Base-by-base conservation (phyloP, 1,284 basidiomycete species). In the Irpex sp. region DNA sequence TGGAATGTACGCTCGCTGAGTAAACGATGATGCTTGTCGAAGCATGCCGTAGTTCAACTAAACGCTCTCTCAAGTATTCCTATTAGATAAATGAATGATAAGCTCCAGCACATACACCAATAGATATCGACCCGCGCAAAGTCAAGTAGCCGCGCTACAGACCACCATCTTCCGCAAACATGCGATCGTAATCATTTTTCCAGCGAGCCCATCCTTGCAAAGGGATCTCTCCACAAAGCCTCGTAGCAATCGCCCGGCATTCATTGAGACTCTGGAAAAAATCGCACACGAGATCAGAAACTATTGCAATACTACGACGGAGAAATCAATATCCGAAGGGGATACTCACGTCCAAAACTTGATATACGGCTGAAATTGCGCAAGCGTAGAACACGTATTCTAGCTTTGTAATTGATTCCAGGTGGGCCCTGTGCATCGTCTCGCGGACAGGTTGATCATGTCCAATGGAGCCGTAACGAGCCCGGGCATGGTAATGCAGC, bases 321-420 rank as follows among this genome's bases (percentile, higher is more conserved):
- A 26, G 21, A 26, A 26, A 26, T 26, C 21, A 26, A 26, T 26
- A 37, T 19, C 6, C 13, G 26, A 31, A 46, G 15, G 21, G 21
- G 21, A 47, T n/a, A 71, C 79, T 66, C 61, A 82, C 81, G 61
- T 71, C 65, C 2, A 81, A 68, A 53, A 82, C 66, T 63, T 81
- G 79, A 61, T 79, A 78, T 5, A 82, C 78, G 1, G 79, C 77
- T 19, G 80, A 72, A 35, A 83, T 71, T 0, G 77, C 79, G 4
- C 78, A 74, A 2, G 81, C 78, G 66, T 82, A 82, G 66, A 77
- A 78, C 73, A 82, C 78, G 62, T 78, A 81, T 33, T 81, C 77
- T 43, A 73, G 72, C 57, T 66, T 66, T 37, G 61, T 67, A 19
- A 79, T 61, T 2, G 76, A 75, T 59, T 76, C 72, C 35, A 78